Evolutionary conservation across 1,139 yeast genomes (phyloP).

Genomic region (Arxiozyma telluris): DNA sequence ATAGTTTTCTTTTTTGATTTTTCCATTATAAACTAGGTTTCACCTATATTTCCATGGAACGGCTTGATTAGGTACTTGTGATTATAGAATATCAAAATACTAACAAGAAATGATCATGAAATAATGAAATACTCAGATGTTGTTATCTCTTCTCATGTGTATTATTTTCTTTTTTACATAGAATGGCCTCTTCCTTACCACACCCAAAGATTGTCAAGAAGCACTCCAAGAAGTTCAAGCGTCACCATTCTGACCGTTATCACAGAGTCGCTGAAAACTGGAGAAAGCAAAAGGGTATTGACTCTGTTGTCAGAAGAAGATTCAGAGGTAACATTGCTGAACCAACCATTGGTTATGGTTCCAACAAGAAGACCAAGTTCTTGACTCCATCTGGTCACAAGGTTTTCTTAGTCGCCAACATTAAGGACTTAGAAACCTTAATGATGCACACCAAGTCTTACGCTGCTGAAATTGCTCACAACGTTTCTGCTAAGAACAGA

Average conservation of each 20-base stretch:
- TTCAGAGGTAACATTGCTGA: conserved; percentile 99
- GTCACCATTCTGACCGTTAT: conserved; percentile 99
- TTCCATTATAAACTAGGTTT: no score
- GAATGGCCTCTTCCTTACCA: conserved; percentile 94
- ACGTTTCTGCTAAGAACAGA: conserved; percentile 97
- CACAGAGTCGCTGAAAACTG: conserved; percentile 97
- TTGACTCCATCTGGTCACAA: conserved; percentile 97
- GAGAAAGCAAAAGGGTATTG: conserved; percentile 99
- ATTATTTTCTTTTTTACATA: background rate
- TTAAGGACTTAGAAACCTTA: conserved; percentile 88
- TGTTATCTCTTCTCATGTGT: background rate
- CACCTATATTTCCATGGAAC: background rate
- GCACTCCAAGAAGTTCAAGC: conserved; percentile 98
- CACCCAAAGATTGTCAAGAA: conserved; percentile 99
- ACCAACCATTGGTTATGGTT: conserved; percentile 99
- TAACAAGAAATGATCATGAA: background rate
- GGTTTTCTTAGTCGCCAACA: conserved; percentile 88
- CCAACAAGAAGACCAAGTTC: conserved; percentile 97
- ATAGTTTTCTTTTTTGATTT: no score
- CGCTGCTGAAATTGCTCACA: conserved; percentile 99
- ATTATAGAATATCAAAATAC: background rate
- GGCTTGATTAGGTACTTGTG: no score
- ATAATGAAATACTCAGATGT: no score
- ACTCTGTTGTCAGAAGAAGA: conserved; percentile 99
- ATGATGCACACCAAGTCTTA: conserved; percentile 95